Evolutionary conservation across 2,329 filamentous ascomycete genomes (phyloP).

Genomic region (Fusarium multiceps): DNA sequence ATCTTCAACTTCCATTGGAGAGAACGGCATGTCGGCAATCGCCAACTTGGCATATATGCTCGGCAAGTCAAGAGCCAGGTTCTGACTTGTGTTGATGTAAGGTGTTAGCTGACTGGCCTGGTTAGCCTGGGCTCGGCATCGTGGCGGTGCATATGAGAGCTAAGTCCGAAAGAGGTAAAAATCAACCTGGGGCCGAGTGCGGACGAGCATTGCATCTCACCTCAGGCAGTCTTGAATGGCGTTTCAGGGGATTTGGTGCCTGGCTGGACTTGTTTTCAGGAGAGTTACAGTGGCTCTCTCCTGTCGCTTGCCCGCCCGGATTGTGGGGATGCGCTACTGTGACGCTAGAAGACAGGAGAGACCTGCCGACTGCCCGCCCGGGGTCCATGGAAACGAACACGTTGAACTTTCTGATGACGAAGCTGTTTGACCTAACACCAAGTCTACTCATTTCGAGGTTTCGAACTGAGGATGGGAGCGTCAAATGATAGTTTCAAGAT

Average conservation of each 20-base stretch:
- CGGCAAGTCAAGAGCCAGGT: conserved; percentile 12
- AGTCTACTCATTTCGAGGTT: conserved; percentile 1
- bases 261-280: not conserved
- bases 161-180: conserved; percentile 17
- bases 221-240: conserved; percentile 13
- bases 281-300: conserved; percentile 7
- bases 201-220: not conserved
- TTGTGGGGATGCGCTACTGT: conserved; percentile 35
- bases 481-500: conserved; percentile 18
- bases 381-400: conserved; percentile 45
- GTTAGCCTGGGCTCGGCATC: conserved; percentile 29
- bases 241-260: conserved; percentile 22
- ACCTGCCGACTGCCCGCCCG: conserved; percentile 35
- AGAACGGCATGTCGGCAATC: conserved; percentile 37
- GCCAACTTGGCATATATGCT: conserved; percentile 37
- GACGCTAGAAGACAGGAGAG: conserved; percentile 31
- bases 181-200: conserved; percentile 1
- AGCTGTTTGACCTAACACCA: not conserved
- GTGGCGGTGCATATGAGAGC: conserved; percentile 37
- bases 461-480: conserved; percentile 5
- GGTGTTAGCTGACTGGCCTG: conserved; percentile 4
- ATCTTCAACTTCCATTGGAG: conserved; percentile 30
- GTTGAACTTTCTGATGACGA: conserved; percentile 45
- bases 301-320: conserved; percentile 7
- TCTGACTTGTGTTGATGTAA: conserved; percentile 21